Conservation (phyloP, 2,329 filamentous ascomycete species). For the Magnaporthales sp. region DNA sequence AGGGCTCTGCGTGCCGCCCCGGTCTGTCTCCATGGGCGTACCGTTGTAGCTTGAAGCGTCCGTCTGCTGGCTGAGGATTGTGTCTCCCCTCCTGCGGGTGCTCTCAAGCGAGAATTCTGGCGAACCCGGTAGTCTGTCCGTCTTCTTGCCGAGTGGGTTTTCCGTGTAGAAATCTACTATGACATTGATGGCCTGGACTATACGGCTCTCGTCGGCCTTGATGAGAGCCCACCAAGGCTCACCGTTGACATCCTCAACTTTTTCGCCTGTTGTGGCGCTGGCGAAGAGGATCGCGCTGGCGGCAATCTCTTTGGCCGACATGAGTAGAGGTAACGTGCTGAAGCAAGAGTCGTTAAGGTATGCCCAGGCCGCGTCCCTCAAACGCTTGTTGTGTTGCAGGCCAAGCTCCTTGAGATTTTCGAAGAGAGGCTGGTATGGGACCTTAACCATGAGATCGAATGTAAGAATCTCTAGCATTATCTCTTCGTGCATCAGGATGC, state of each 20-base stretch:
- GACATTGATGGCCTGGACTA: slow-evolving; percentile 64
- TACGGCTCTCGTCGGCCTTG: slow-evolving; percentile 60
- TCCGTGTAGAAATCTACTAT: slow-evolving; percentile 63
- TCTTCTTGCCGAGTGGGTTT: slow-evolving; percentile 52
- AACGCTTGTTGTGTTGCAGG: slow-evolving; percentile 12
- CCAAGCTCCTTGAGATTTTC: slow-evolving; percentile 49
- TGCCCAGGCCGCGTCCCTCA: slow-evolving; percentile 50
- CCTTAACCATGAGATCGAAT: slow-evolving; percentile 86
- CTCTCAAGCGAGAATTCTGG: slow-evolving; percentile 48
- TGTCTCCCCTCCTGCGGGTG: slow-evolving; percentile 38
- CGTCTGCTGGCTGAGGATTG: slow-evolving; percentile 29
- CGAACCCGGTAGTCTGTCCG: slow-evolving; percentile 40
- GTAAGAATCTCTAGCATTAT: slow-evolving; percentile 84
- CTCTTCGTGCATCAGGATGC: slow-evolving; percentile 86
- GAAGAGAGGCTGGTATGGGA: slow-evolving; percentile 78
- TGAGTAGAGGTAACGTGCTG: slow-evolving; percentile 75
- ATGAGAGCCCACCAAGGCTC: slow-evolving; percentile 83
- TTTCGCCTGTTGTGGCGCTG: slow-evolving; percentile 62
- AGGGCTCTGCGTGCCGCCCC: slow-evolving; percentile 38
- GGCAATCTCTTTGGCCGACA: slow-evolving; percentile 72
- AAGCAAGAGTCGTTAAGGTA: slow-evolving; percentile 88
- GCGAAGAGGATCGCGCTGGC: slow-evolving; percentile 82
- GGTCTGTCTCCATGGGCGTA: slow-evolving; percentile 38
- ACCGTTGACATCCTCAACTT: slow-evolving; percentile 68
- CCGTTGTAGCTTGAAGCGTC: slow-evolving; percentile 37